A percentile compares a stretch with the other conserved stretches of the same genome.
phyloP scores from a whole-genome alignment of 192 early-diverging fungal species.

The Backusella morwellensis region DNA sequence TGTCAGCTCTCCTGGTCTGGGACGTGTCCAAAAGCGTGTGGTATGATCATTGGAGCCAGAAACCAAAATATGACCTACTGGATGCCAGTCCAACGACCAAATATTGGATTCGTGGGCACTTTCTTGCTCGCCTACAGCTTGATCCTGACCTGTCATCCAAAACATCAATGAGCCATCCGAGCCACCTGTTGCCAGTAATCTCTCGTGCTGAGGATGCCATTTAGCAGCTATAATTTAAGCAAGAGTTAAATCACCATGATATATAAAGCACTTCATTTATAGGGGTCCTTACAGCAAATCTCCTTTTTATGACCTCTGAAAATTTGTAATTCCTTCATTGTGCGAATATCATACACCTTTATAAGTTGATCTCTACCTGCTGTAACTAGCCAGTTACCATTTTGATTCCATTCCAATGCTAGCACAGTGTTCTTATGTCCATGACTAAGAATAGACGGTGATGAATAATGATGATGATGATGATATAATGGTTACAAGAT shows the following conservation, averaged over 20 bases:
- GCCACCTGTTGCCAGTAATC: conserved; percentile 86
- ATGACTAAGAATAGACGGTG: conserved; percentile 48
- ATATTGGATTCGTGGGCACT: conserved; percentile 86
- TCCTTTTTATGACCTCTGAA: conserved; percentile 89
- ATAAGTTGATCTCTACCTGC: conserved; percentile 88
- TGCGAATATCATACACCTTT: conserved; percentile 93
- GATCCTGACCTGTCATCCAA: conserved; percentile 78
- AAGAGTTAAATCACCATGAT: background rate
- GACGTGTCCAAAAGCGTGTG: conserved; percentile 93
- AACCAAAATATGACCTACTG: conserved; percentile 91
- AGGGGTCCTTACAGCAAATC: conserved; percentile 63
- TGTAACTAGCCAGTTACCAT: conserved; percentile 95
- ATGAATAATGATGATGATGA: background rate
- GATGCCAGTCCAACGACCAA: conserved; percentile 98
- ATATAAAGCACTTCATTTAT: background rate
- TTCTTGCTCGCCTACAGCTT: conserved; percentile 46
- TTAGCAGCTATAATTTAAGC: conserved; percentile 54
- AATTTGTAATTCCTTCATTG: conserved; percentile 84
- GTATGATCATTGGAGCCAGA: conserved; percentile 96
- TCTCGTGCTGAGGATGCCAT: conserved; percentile 96
- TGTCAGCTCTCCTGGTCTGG: conserved; percentile 76
- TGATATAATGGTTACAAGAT: background rate
- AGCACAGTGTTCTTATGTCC: conserved; percentile 93
- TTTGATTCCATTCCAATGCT: conserved; percentile 92
- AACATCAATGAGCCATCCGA: conserved; percentile 83